Evolutionary conservation across 106 monocot species (phyloP).

Genomic region (Dioscorea dumetorum): DNA sequence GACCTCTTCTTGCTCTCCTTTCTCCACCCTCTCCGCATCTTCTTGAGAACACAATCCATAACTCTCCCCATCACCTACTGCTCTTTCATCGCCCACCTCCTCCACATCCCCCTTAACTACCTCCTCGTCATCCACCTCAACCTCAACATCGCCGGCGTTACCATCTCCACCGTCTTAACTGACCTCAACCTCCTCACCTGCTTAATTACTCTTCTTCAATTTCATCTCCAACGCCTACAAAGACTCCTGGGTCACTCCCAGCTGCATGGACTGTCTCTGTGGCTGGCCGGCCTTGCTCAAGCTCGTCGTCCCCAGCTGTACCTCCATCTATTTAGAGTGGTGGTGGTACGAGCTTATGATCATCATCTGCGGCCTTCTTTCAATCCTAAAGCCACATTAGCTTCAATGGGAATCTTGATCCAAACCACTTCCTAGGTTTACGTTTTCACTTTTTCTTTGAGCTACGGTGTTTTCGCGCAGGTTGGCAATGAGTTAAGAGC

Average conservation of each 20-base stretch:
- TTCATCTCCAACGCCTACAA: no score
- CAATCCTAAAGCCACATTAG: slow-evolving; percentile 60
- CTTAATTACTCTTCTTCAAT: no score
- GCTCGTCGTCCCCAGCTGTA: no score
- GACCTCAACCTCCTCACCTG: no score
- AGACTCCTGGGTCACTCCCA: no score
- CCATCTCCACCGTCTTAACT: no score
- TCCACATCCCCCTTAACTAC: slow-evolving; percentile 71
- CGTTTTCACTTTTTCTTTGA: slow-evolving; percentile 75
- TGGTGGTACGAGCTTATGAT: slow-evolving; percentile 93
- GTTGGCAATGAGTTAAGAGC: slow-evolving; percentile 85
- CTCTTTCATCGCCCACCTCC: slow-evolving; percentile 46
- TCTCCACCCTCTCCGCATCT: slow-evolving; percentile 75
- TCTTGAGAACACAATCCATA: slow-evolving; percentile 61
- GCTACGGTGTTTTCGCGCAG: slow-evolving; percentile 65
- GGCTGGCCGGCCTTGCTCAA: no score
- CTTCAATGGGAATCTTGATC: slow-evolving; percentile 84
- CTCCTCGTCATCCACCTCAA: slow-evolving; percentile 63
- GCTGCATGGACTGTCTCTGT: no score
- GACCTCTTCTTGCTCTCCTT: slow-evolving; percentile 81
- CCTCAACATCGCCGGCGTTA: no score
- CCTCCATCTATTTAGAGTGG: no score
- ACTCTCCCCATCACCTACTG: slow-evolving; percentile 67
- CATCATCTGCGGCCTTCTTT: slow-evolving; percentile 68
- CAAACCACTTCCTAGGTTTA: slow-evolving; percentile 82